A percentile compares a stretch with the other conserved stretches of the same genome.
These are phyloP conservation scores for Phlebopus sp. DNA, from an alignment of 1,284 basidiomycete genomes.

Conservation along the genomic window DNA sequence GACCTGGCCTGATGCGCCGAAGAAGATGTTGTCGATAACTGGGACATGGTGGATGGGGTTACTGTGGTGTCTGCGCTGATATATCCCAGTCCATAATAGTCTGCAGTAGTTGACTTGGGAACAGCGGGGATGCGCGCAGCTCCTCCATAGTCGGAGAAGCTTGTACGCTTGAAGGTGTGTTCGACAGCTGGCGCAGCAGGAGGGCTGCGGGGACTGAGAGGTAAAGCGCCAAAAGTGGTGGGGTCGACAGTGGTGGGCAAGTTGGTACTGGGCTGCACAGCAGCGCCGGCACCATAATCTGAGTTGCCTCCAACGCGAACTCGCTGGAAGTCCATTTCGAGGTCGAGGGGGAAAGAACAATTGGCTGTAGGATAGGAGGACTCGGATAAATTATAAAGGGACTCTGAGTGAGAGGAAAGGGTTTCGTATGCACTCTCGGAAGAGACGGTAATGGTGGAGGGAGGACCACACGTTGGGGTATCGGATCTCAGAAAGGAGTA, in stretches of 20 bases:
- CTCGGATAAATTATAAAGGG: conserved; percentile 61
- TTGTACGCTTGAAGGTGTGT: conserved; percentile 44
- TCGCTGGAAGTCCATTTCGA: conserved; percentile 70
- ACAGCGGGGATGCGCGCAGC: conserved; percentile 41
- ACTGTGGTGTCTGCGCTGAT: conserved; percentile 41
- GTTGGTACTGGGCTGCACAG: conserved; percentile 38
- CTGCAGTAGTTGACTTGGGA: conserved; percentile 46
- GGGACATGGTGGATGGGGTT: conserved; percentile 54
- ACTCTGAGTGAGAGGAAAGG: conserved; percentile 62
- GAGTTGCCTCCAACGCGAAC: conserved; percentile 52
- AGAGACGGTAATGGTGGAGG: conserved; percentile 73
- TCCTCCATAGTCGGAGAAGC: conserved; percentile 63
- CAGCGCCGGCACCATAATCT: conserved; percentile 45
- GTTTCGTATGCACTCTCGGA: conserved; percentile 75
- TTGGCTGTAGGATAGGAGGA: conserved; percentile 49
- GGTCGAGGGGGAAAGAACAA: conserved; percentile 55
- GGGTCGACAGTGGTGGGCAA: conserved; percentile 46
- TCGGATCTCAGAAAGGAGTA: conserved; percentile 61
- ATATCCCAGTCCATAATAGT: conserved; percentile 52
- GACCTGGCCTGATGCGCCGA: conserved; percentile 40
- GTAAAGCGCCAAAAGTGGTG: conserved; percentile 53
- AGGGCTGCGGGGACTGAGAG: conserved; percentile 58
- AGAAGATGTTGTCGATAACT: conserved; percentile 44
- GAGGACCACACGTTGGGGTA: conserved; percentile 64
- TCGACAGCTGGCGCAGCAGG: conserved; percentile 36